Conservation (phyloP, 768 basidiomycete species). For the Boletus patriciae region DNA sequence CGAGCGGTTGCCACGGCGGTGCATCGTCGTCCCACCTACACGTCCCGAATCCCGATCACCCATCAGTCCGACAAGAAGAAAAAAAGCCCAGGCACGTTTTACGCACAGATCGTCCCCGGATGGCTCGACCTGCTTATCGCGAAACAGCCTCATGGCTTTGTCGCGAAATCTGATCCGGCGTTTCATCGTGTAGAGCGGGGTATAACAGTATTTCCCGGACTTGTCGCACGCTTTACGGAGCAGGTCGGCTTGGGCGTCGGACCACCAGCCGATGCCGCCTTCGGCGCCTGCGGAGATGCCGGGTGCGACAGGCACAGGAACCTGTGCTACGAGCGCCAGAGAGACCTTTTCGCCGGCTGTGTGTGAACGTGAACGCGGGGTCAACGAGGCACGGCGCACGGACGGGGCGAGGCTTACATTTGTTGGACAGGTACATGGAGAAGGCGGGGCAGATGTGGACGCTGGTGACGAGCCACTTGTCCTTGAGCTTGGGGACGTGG, state of each 20-base stretch:
- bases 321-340: slow-evolving; percentile 18
- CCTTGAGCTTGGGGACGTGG: slow-evolving; percentile 20
- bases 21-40: slow-evolving; percentile 21
- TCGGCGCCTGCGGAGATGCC: slow-evolving; percentile 17
- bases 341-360: slow-evolving; percentile 29
- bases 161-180: slow-evolving; percentile 5
- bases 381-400: not conserved
- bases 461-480: slow-evolving; percentile 37
- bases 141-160: slow-evolving; percentile 3
- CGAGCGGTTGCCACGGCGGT: slow-evolving; percentile 26
- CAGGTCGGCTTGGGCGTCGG: slow-evolving; percentile 18
- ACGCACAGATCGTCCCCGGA: slow-evolving; percentile 23
- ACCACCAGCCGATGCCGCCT: slow-evolving; percentile 21
- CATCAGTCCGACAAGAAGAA: slow-evolving; percentile 1
- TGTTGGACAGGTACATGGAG: slow-evolving; percentile 35
- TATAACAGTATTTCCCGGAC: slow-evolving; percentile 22
- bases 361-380: not conserved
- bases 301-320: slow-evolving; percentile 7
- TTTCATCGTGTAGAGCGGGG: slow-evolving; percentile 30
- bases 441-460: slow-evolving; percentile 34
- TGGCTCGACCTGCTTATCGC: not conserved
- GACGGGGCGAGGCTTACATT: slow-evolving; percentile 7
- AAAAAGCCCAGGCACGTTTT: no score
- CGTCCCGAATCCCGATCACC: no score
- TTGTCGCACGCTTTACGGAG: slow-evolving; percentile 26